These are phyloP conservation scores for Gossypium schwendimanii DNA, from an alignment of 441 rosid species.

Conservation along the genomic window DNA sequence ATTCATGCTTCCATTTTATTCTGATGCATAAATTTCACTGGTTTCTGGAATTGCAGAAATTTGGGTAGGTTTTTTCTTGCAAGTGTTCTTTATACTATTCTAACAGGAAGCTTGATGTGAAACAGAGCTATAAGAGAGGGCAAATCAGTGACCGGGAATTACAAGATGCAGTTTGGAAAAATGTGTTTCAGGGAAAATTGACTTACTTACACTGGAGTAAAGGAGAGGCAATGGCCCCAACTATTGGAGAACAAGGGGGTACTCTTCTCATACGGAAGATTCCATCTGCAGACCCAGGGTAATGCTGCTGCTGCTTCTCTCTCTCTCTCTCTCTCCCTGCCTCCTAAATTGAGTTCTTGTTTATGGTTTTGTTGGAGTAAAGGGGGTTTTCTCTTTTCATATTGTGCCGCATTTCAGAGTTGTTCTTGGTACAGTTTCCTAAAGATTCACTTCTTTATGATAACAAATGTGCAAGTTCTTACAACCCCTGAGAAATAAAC, in stretches of 20 bases:
- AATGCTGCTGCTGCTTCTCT: constrained; percentile 11
- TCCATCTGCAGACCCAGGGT: constrained; percentile 56
- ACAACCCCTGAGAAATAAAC: not conserved
- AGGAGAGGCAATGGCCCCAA: constrained; percentile 67
- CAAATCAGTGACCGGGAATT: constrained; percentile 48
- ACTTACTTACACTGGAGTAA: constrained; percentile 68
- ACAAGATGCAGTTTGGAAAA: constrained; percentile 49
- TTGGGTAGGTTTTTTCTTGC: not conserved
- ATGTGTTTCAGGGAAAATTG: constrained; percentile 65
- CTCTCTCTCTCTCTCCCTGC: not conserved
- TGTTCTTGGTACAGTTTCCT: not conserved
- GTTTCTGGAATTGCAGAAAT: not conserved
- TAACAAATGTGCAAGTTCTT: not conserved
- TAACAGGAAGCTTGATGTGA: constrained; percentile 15
- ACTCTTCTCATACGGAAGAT: constrained; percentile 88
- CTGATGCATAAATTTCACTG: not conserved
- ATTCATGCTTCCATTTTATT: not conserved
- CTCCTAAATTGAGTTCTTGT: not conserved
- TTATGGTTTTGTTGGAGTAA: not conserved
- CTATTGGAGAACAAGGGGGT: constrained; percentile 50
- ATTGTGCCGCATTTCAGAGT: not conserved
- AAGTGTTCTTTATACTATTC: constrained; percentile 14
- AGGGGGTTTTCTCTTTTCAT: not conserved
- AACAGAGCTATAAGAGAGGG: constrained; percentile 60
- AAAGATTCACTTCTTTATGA: not conserved